Percentiles rank a stretch among this genome's conserved stretches.
Conservation (phyloP, 2,329 filamentous ascomycete genomes). For the Cladosporium sp. region DNA sequence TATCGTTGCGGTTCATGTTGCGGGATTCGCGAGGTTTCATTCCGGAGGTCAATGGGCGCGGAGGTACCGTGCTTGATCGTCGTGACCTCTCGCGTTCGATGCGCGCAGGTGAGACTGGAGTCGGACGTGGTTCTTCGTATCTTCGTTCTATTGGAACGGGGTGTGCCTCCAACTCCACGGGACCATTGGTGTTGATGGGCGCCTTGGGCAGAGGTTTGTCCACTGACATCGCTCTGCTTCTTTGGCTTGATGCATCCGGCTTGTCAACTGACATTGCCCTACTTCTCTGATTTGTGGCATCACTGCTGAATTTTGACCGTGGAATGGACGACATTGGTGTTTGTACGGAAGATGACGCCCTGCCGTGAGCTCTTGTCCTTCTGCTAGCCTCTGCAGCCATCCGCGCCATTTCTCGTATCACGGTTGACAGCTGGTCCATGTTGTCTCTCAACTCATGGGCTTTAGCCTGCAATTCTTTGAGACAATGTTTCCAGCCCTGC, state of each 20-base stretch:
- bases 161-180: slow-evolving; percentile 25
- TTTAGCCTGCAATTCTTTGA: slow-evolving; percentile 72
- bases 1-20: slow-evolving; percentile 1
- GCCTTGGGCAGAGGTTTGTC: slow-evolving; percentile 19
- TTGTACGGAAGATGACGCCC: slow-evolving; percentile 21
- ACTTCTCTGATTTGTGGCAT: not conserved
- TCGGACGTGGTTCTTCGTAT: slow-evolving; percentile 27
- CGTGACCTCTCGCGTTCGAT: not conserved
- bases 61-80: slow-evolving; percentile 20
- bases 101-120: not conserved
- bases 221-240: not conserved
- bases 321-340: slow-evolving; percentile 20
- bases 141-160: slow-evolving; percentile 26
- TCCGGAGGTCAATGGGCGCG: slow-evolving; percentile 9
- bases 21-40: slow-evolving; percentile 13
- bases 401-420: slow-evolving; percentile 82
- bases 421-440: slow-evolving; percentile 70
- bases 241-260: not conserved
- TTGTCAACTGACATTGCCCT: not conserved
- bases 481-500: slow-evolving; percentile 82
- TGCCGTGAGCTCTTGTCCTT: slow-evolving; percentile 50
- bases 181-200: slow-evolving; percentile 3
- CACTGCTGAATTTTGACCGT: slow-evolving; percentile 25
- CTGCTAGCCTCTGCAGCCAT: slow-evolving; percentile 81
- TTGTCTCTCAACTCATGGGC: slow-evolving; percentile 68